Evolutionary conservation across 768 basidiomycete genomes (phyloP), one percentile per base, ranked within the genome.

Genomic region (Psilocybe cyanescens): DNA sequence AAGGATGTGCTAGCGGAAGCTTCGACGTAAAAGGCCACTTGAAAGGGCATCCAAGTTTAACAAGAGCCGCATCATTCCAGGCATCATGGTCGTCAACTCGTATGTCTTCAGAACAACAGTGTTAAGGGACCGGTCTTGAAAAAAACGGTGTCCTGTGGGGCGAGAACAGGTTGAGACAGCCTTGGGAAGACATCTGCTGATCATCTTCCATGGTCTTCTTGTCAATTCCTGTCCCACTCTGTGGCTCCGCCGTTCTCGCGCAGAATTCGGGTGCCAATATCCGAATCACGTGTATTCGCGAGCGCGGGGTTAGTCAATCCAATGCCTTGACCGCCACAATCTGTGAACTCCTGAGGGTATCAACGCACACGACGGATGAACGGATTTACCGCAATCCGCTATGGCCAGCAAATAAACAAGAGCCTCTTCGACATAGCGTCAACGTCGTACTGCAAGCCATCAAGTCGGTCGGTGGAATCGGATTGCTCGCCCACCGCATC

Each of bases 41-140:
- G 56, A 62, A 58, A 53, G 51, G 33, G 44, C 17, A 56, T 57
- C 44, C 49, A 51, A 30, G 29, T 51, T 52, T 41, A 33, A n/a
- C 14, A 11, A 44, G 55, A 48, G 44, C 44, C 17, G 17, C 49
- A 58, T 58, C 56, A 58, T 58, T 57, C 61, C 50, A 57, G 51
- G 50, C 60, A 59, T 59, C 58, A 52, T 29, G 28, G 62, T 59
- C 58, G 58, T 52, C 55, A 59, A 41, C 58, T 51, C 51, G 55
- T 29, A 59, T 59, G 62, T 59, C 58, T 63, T 63, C 54, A 63
- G 62, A 57, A 56, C 37, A 63, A 44, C 53, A 63, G 62, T 24
- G 59, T 57, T 19, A 55, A 29, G 28, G 24, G 12, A 17, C 56
- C 61, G 58, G 58, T 39, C 41, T 57, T 55, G 47, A 58, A 31